Evolutionary conservation across 306 rosid species (phyloP), one percentile per base, ranked within the genome.

Genomic region (Ziziphus jujuba): DNA sequence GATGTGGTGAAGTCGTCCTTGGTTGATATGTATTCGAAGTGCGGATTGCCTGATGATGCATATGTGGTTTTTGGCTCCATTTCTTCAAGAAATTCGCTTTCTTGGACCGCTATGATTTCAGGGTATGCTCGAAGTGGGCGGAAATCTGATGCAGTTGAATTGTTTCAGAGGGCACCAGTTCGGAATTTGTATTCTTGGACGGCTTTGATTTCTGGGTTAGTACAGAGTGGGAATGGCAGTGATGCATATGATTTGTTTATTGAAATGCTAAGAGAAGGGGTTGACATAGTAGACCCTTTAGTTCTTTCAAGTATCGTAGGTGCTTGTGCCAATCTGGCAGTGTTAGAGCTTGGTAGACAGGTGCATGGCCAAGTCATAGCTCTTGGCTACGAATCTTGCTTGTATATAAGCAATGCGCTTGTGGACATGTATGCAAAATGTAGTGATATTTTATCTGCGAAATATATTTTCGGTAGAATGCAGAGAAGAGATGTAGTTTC

Each of bases 351-450:
- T 38, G 98, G 98, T 23, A 92, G 80, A 81, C 90, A 90, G 84
- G 75, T 84, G 23, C 96, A 89, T 77, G 73, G 86, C 44, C 34
- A 82, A 45, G 86, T 92, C 56, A 76, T 84, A 36, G 52, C 71
- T 25, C 86, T 87, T 67, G 97, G 97, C 15, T 92, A 77, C 52
- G 97, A 80, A 34, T 86, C 93, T 58, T 92, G 96, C 62, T 72
- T 92, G 66, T 90, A 79, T 72, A 80, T 84, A 57, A 86, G 98
- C 65, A 92, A 92, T 69, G 87, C 97, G 2, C 81, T 92, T 28
- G 81, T 92, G 22, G 97, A 87, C 77, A 89, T 89, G 97, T 89
- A 92, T 66, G 95, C 97, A 7, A 89, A 86, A 82, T 89, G 98
- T 61, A 89, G 97, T 53, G 91, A 92, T 36, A 76, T 92, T 67